Conservation (phyloP, 805 yeast genomes). For the Jamesozyma jinghongensis region DNA sequence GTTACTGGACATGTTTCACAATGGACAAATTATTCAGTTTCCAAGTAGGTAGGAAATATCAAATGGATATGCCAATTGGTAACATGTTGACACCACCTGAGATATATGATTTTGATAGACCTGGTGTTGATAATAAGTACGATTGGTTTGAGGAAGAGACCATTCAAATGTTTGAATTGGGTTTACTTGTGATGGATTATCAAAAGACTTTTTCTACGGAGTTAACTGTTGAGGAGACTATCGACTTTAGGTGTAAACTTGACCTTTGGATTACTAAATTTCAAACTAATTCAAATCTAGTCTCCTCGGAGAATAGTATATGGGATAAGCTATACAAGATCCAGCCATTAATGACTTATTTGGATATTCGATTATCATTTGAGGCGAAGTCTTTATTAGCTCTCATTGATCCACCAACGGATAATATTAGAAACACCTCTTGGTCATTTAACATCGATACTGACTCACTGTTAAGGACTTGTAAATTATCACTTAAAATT, state of each 20-base stretch:
- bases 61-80: constrained; percentile 20
- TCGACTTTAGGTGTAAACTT: constrained; percentile 9
- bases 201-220: constrained; percentile 16
- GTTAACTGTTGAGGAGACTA: constrained; percentile 11
- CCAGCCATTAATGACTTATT: constrained; percentile 17
- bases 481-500: constrained; percentile 20
- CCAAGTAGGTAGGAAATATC: constrained; percentile 41
- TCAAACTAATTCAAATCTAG: neutral
- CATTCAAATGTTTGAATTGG: constrained; percentile 15
- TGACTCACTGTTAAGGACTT: constrained; percentile 4
- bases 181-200: constrained; percentile 13
- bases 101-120: constrained; percentile 2
- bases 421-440: neutral
- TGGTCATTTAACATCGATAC: constrained; percentile 10
- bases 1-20: constrained; percentile 48
- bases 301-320: neutral
- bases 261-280: constrained; percentile 10
- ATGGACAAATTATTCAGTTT: constrained; percentile 46
- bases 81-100: constrained; percentile 14
- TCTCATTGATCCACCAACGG: constrained; percentile 11
- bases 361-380: constrained; percentile 18
- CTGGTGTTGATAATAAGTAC: constrained; percentile 1
- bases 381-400: constrained; percentile 16
- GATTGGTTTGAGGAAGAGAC: constrained; percentile 19
- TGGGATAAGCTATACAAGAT: constrained; percentile 2